Base-by-base conservation (phyloP, 1,284 basidiomycete genomes). In the Ustilago trichophora region DNA sequence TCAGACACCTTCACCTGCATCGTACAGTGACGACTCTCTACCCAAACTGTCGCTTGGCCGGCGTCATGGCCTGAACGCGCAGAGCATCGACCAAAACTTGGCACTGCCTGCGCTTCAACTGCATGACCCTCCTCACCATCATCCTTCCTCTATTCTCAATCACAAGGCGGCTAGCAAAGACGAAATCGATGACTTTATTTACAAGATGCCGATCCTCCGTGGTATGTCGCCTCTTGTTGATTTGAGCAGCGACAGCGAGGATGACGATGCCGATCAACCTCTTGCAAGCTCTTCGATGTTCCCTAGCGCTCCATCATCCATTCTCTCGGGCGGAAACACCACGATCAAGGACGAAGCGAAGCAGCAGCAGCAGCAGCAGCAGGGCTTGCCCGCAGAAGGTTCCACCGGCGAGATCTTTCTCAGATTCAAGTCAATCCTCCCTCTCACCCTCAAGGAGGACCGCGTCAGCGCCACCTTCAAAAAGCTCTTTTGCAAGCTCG, bases 201-300 rank as follows among this genome's bases (percentile, higher is more conserved):
- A 67, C 51, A 59, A 59, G 44, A 67, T 67, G 57, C 64, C 64
- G 2, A 37, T 60, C 24, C 53, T 67, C 2, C 56, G 64, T 13
- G 27, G 37, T 29, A 67, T 67, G 57, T 56, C 65, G 26, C 58
- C 65, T 16, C 46, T 68, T 5, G 53, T 40, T 4, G 65, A 68
- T 37, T 42, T 56, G 36, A 62, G 57, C 54, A 68, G 65, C 51
- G 58, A 68, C 33, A 62, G 65, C 53, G 65, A 53, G 13, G 58
- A 54, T 9, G 48, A 51, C 1, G 31, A 52, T 13, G 31, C 29
- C 6, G 43, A 54, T 19, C 34, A 38, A 27, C 40, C 38, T 10
- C 43, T 40, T 8, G 43, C 22, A 8, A 18, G 18, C 6, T 13
- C 43, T 6, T 33, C 43, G 7, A 26, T 21, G 22, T 38, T 18